A percentile compares a stretch with the other conserved stretches of the same genome.
These are phyloP conservation scores for Hyaloperonospora arabidopsidis DNA, from an alignment of 352 stramenopile species.

Conservation along the genomic window DNA sequence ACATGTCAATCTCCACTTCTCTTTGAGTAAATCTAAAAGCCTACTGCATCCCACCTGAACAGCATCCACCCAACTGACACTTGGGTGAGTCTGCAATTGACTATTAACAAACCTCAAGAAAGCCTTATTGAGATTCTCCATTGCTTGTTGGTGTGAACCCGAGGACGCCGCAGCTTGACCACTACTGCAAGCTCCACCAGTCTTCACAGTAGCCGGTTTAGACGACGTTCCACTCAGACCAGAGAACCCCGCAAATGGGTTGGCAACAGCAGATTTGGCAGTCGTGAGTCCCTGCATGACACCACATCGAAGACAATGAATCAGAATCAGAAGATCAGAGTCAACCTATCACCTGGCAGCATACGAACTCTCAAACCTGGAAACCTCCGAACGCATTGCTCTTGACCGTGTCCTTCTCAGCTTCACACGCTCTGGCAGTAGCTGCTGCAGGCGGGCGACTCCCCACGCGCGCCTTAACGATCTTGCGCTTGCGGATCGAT, in stretches of 20 bases:
- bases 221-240: slow-evolving; percentile 34
- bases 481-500: slow-evolving; percentile 64
- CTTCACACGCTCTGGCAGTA: slow-evolving; percentile 12
- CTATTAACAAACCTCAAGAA: slow-evolving; percentile 68
- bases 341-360: no score
- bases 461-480: slow-evolving; percentile 56
- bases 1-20: slow-evolving; percentile 3
- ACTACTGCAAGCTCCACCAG: slow-evolving; percentile 3
- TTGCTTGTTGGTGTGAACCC: slow-evolving; percentile 61
- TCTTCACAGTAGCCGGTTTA: slow-evolving; percentile 3
- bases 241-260: background rate
- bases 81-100: slow-evolving; percentile 60
- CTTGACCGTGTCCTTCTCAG: slow-evolving; percentile 7
- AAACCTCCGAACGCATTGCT: slow-evolving; percentile 46
- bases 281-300: slow-evolving; percentile 27
- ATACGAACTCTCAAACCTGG: slow-evolving; percentile 16
- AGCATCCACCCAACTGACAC: slow-evolving; percentile 51
- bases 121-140: slow-evolving; percentile 73
- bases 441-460: slow-evolving; percentile 14
- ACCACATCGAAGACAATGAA: slow-evolving; percentile 3
- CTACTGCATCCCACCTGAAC: slow-evolving; percentile 33
- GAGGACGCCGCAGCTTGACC: slow-evolving; percentile 4
- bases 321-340: no score
- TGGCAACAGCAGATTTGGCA: slow-evolving; percentile 3
- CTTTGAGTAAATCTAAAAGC: background rate